Percentiles rank a stretch among this genome's conserved stretches.
Conservation (phyloP, 495 filamentous ascomycete species). For the Cryomyces minteri region DNA sequence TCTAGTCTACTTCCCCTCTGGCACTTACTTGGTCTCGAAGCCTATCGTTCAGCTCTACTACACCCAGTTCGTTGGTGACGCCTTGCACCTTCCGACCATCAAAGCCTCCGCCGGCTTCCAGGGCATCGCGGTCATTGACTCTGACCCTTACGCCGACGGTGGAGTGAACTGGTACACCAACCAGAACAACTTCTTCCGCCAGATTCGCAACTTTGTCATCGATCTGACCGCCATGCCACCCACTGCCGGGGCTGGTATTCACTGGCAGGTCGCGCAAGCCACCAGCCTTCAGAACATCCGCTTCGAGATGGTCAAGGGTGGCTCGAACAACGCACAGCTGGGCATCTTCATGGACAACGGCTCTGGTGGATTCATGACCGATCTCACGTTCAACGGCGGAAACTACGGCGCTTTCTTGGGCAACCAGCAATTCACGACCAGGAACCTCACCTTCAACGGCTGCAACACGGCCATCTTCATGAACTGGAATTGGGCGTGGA, state of each 20-base stretch:
- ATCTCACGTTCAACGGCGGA: conserved; percentile 28
- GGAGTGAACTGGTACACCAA: conserved; percentile 68
- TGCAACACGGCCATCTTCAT: conserved; percentile 30
- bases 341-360: conserved; percentile 80
- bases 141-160: conserved; percentile 57
- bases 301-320: conserved; percentile 27
- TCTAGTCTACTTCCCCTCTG: conserved; percentile 37
- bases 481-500: conserved; percentile 40
- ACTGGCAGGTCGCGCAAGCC: conserved; percentile 96
- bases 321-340: conserved; percentile 14
- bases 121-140: conserved; percentile 81
- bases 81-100: conserved; percentile 47
- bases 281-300: conserved; percentile 45
- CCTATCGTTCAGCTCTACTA: conserved; percentile 47
- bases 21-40: conserved; percentile 39
- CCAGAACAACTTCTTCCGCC: conserved; percentile 98
- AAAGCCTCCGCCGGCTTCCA: conserved; percentile 54
- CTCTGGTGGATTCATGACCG: conserved; percentile 30
- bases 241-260: conserved; percentile 48
- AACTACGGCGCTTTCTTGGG: conserved; percentile 29
- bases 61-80: conserved; percentile 50
- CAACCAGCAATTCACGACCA: conserved; percentile 35
- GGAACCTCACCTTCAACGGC: conserved; percentile 29
- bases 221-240: conserved; percentile 58
- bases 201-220: conserved; percentile 86